A percentile compares a stretch with the other conserved stretches of the same genome.
Evolutionary conservation across 108 stramenopile species (phyloP).

Genomic region (Pseudonitzschia multistriata): DNA sequence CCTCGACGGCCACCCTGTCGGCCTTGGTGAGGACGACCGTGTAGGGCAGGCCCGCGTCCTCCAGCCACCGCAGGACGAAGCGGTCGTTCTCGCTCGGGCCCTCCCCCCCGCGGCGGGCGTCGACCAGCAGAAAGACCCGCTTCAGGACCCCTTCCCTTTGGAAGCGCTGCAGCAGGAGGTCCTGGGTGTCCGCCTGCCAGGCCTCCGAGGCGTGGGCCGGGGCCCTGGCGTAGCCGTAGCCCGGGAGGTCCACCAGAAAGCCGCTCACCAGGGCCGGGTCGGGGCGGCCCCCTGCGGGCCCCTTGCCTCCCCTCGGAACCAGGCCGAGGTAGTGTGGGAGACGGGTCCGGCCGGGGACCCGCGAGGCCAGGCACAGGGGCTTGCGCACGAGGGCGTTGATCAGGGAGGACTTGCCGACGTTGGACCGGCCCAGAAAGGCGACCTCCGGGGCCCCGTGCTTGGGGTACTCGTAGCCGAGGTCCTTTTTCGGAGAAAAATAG

Average conservation of each 20-base stretch:
- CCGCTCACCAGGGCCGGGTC: conserved; percentile 14
- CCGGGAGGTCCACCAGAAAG: conserved; percentile 74
- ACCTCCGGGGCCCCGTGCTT: conserved; percentile 70
- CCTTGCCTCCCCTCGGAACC: conserved; percentile 28
- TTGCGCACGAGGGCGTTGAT: conserved; percentile 77
- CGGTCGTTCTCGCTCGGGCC: conserved; percentile 47
- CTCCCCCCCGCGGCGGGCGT: conserved; percentile 55
- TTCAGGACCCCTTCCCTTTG: conserved; percentile 42
- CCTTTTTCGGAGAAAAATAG: conserved; percentile 56
- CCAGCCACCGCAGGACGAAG: conserved; percentile 79
- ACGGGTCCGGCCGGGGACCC: conserved; percentile 91
- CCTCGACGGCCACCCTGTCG: conserved; percentile 46
- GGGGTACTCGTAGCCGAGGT: conserved; percentile 50
- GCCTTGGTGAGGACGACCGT: conserved; percentile 80
- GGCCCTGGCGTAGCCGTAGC: conserved; percentile 71
- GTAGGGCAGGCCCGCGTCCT: conserved; percentile 77
- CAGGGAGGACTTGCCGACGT: conserved; percentile 91
- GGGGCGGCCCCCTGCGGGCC: neutral
- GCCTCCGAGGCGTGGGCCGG: conserved; percentile 61
- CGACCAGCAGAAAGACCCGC: conserved; percentile 70
- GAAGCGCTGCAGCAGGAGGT: conserved; percentile 54
- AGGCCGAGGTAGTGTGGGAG: conserved; percentile 85
- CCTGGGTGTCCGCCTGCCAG: conserved; percentile 82
- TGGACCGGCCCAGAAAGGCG: conserved; percentile 90
- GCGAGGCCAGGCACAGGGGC: conserved; percentile 74